A percentile compares a stretch with the other conserved stretches of the same genome.
These are phyloP conservation scores for Serendipita sp. DNA, from an alignment of 768 basidiomycete genomes.

Conservation along the genomic window DNA sequence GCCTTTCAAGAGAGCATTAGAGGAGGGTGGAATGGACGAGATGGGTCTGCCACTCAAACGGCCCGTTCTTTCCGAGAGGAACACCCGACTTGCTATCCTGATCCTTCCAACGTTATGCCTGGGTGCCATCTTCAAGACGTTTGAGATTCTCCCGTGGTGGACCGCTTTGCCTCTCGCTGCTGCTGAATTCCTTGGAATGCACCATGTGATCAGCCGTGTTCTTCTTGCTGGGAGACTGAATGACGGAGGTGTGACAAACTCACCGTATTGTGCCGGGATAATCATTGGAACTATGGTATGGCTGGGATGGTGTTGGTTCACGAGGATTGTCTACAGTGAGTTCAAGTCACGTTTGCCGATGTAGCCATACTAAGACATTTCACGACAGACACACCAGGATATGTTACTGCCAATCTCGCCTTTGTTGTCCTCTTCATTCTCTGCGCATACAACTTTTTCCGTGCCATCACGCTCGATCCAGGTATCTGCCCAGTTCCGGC, in stretches of 20 bases:
- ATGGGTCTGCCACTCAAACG: conserved; percentile 26
- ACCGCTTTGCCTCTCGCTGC: conserved; percentile 67
- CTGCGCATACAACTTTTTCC: conserved; percentile 84
- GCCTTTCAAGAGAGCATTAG: conserved; percentile 77
- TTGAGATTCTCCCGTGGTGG: conserved; percentile 79
- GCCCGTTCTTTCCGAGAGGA: conserved; percentile 32
- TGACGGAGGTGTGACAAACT: conserved; percentile 67
- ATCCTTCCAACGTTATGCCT: conserved; percentile 62
- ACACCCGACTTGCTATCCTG: conserved; percentile 70
- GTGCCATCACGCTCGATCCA: conserved; percentile 74
- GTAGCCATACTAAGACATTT: conserved; percentile 17
- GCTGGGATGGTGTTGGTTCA: conserved; percentile 73
- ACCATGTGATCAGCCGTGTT: conserved; percentile 41
- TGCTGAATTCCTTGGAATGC: conserved; percentile 85
- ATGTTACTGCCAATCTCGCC: conserved; percentile 56
- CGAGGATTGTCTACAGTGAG: conserved; percentile 57
- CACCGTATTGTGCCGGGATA: conserved; percentile 87
- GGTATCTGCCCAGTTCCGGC: conserved; percentile 70
- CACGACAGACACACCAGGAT: conserved; percentile 45
- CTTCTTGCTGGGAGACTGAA: conserved; percentile 16
- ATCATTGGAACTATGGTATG: conserved; percentile 74
- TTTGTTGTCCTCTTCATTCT: conserved; percentile 56
- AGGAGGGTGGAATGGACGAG: conserved; percentile 73
- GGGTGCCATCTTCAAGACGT: conserved; percentile 68
- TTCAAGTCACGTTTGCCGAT: conserved; percentile 5